Percentiles rank a stretch among this genome's conserved stretches.
phyloP scores from a whole-genome alignment of 208 protist genomes.

The Tetramitus jugosus region DNA sequence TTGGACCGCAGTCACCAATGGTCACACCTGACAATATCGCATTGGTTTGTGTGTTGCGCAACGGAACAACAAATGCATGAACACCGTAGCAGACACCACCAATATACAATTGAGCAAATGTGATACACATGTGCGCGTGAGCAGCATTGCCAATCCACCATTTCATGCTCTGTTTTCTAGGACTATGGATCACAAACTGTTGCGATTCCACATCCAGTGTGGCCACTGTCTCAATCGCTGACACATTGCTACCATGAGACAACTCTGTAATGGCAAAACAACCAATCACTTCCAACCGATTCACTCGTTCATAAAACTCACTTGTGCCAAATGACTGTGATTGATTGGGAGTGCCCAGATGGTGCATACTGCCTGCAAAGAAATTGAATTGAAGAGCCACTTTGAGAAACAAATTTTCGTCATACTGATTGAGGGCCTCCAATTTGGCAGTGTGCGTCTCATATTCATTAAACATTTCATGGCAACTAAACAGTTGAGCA shows the following conservation, averaged over 20 bases:
- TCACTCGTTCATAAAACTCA: too few species aligned
- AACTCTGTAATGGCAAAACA: slow-evolving; percentile 39
- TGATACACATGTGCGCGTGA: slow-evolving; percentile 9
- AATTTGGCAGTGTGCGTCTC: too few species aligned
- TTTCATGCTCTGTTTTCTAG: slow-evolving; percentile 22
- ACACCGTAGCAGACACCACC: not conserved
- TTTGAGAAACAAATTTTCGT: too few species aligned
- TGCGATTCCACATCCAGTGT: slow-evolving; percentile 30
- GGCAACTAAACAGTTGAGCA: too few species aligned
- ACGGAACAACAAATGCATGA: slow-evolving; percentile 26
- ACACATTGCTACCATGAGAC: slow-evolving; percentile 42
- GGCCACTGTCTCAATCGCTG: slow-evolving; percentile 37
- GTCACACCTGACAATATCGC: slow-evolving; percentile 10
- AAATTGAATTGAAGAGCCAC: too few species aligned
- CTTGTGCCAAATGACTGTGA: too few species aligned
- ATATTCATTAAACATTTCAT: too few species aligned
- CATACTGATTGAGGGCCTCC: too few species aligned
- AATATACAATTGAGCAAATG: slow-evolving; percentile 29
- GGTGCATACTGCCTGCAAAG: too few species aligned
- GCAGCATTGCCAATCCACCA: slow-evolving; percentile 32
- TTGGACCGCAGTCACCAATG: slow-evolving; percentile 15
- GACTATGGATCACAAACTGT: slow-evolving; percentile 28
- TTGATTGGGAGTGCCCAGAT: too few species aligned
- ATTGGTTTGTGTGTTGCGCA: slow-evolving; percentile 18
- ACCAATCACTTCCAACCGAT: too few species aligned